A percentile compares a stretch with the other conserved stretches of the same genome.
These are phyloP conservation scores for Selaginella tamariscina DNA, from an alignment of 75 land plant species.

Conservation along the genomic window DNA sequence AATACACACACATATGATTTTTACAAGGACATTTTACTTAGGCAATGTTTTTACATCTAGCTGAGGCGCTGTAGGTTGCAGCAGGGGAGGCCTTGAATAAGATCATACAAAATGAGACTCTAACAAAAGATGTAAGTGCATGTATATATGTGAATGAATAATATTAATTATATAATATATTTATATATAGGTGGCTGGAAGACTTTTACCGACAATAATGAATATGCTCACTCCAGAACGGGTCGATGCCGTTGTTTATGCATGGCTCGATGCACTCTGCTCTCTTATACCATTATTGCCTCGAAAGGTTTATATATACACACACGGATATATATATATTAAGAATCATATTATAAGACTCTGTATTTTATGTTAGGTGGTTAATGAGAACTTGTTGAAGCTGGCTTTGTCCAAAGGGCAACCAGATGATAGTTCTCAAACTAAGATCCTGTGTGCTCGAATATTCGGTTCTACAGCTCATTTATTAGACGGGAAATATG, in stretches of 20 bases:
- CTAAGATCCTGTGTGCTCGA: slow-evolving; percentile 22
- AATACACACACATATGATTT: too few relatives aligned
- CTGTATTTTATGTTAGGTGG: slow-evolving; percentile 13
- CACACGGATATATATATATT: too few relatives aligned
- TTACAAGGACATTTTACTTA: not conserved
- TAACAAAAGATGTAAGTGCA: slow-evolving; percentile 12
- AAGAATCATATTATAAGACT: not conserved
- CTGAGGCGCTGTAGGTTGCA: slow-evolving; percentile 8
- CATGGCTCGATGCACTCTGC: slow-evolving; percentile 21
- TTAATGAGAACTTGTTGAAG: slow-evolving; percentile 25
- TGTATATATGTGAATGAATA: not conserved
- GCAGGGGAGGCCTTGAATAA: slow-evolving; percentile 9
- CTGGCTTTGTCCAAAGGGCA: slow-evolving; percentile 27
- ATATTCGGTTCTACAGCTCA: slow-evolving; percentile 30
- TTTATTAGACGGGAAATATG: slow-evolving; percentile 17
- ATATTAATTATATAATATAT: not conserved
- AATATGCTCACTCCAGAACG: not conserved
- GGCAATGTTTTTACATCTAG: not conserved
- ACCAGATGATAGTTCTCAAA: slow-evolving; percentile 20
- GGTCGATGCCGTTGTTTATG: not conserved
- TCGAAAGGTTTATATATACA: slow-evolving; percentile 23
- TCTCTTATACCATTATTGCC: slow-evolving; percentile 17
- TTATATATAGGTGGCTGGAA: not conserved
- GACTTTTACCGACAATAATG: not conserved
- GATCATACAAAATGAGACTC: not conserved